phyloP scores from a whole-genome alignment of 192 early-diverging fungal genomes.

The Ramicandelaber brevisporus region DNA sequence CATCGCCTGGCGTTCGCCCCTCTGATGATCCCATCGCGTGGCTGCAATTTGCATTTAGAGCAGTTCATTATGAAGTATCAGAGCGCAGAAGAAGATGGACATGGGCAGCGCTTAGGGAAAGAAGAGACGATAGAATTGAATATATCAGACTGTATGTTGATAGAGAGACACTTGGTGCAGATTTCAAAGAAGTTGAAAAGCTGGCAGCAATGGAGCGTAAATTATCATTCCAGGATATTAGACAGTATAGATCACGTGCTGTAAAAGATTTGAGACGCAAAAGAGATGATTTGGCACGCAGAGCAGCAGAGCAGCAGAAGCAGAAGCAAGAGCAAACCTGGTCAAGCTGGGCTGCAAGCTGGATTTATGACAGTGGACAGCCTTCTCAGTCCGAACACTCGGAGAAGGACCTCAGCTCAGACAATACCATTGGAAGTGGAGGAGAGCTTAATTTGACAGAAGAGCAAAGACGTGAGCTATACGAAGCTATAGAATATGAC shows the following conservation, averaged over 20 bases:
- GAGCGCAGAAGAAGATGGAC: constrained; percentile 62
- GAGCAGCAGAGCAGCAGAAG: not conserved
- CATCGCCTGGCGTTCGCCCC: constrained; percentile 55
- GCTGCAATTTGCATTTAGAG: constrained; percentile 49
- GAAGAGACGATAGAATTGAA: constrained; percentile 45
- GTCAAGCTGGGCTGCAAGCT: too few relatives aligned
- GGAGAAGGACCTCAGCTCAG: too few relatives aligned
- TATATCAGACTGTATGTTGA: constrained; percentile 62
- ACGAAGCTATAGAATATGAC: constrained; percentile 86
- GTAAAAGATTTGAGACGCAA: too few relatives aligned
- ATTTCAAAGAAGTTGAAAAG: constrained; percentile 15
- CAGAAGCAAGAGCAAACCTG: too few relatives aligned
- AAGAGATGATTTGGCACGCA: not conserved
- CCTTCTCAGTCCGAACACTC: too few relatives aligned
- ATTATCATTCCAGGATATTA: constrained; percentile 72
- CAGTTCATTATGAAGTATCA: constrained; percentile 67
- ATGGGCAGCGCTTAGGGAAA: constrained; percentile 55
- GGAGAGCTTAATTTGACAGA: constrained; percentile 39
- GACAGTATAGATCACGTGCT: constrained; percentile 57
- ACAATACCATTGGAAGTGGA: too few relatives aligned
- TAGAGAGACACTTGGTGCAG: constrained; percentile 11
- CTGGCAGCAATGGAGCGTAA: constrained; percentile 34
- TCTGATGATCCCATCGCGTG: constrained; percentile 60
- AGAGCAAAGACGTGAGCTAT: constrained; percentile 67
- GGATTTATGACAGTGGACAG: too few relatives aligned